Percentiles rank a stretch among this genome's conserved stretches.
Evolutionary conservation across 148 eudicot species (phyloP).

Genomic region (Rhododendron kiyosumense): DNA sequence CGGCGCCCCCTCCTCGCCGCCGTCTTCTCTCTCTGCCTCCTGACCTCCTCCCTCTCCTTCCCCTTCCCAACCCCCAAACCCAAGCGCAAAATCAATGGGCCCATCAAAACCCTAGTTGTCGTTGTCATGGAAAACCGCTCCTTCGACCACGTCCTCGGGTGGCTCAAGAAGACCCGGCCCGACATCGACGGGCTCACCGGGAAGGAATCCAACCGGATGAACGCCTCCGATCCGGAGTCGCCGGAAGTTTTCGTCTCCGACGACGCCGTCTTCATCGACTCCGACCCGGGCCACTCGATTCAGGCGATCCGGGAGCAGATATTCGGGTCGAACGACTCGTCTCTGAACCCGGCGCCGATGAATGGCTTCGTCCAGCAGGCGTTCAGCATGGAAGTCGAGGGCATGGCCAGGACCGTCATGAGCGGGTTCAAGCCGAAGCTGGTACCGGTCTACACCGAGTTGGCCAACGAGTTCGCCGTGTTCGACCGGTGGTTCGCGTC

Average conservation of each 20-base stretch:
- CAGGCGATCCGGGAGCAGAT: conserved; percentile 91
- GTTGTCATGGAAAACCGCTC: conserved; percentile 96
- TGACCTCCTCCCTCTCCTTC: conserved; percentile 19
- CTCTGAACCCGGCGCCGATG: conserved; percentile 81
- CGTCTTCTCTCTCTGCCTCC: conserved; percentile 24
- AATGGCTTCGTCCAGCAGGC: conserved; percentile 93
- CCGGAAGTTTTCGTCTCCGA: conserved; percentile 42
- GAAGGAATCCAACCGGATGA: conserved; percentile 54
- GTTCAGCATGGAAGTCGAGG: conserved; percentile 34
- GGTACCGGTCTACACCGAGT: conserved; percentile 65
- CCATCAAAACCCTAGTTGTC: conserved; percentile 80
- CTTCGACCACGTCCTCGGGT: conserved; percentile 85
- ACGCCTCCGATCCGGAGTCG: conserved; percentile 65
- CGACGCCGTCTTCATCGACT: conserved; percentile 63
- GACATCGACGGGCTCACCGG: conserved; percentile 86
- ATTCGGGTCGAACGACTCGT: conserved; percentile 52
- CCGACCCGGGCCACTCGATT: conserved; percentile 95
- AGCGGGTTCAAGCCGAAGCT: conserved; percentile 72
- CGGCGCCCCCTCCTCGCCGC: conserved; percentile 18
- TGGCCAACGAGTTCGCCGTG: conserved; percentile 79
- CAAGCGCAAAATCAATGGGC: conserved; percentile 41
- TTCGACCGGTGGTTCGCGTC: conserved; percentile 97
- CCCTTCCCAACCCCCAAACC: conserved; percentile 28
- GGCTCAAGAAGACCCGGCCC: conserved; percentile 77
- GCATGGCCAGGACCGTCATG: conserved; percentile 65